Conservation (phyloP, 2,329 filamentous ascomycete species). For the Colletotrichum scovillei region DNA sequence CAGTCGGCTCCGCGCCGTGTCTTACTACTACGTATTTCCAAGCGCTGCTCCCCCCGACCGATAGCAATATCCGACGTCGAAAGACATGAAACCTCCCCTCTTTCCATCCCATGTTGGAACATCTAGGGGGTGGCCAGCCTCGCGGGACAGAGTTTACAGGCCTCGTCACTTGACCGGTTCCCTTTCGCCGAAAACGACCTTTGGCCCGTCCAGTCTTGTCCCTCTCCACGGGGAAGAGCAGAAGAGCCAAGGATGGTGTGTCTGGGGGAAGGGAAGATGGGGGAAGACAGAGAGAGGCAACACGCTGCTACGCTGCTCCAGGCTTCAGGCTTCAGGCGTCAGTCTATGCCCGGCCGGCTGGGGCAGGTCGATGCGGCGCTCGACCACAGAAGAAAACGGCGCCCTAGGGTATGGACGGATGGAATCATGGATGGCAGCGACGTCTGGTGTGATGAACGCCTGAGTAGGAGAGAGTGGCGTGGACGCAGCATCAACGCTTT, state of each 20-base stretch:
- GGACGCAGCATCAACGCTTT: slow-evolving; percentile 21
- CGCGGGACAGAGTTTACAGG: slow-evolving; percentile 25
- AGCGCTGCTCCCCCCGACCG: not conserved
- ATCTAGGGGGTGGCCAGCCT: slow-evolving; percentile 21
- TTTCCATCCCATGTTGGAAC: slow-evolving; percentile 15
- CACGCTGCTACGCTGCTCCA: not conserved
- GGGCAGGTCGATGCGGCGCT: slow-evolving; percentile 9
- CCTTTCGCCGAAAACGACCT: slow-evolving; percentile 19
- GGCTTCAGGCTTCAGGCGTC: not conserved
- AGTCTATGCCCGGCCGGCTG: not conserved
- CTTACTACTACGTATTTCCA: too few relatives aligned
- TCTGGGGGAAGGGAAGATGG: not conserved
- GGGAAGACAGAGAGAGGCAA: not conserved
- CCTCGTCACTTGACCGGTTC: slow-evolving; percentile 25
- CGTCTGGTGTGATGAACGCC: not conserved
- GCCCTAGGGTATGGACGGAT: not conserved
- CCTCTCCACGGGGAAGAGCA: not conserved
- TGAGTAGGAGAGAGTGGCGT: slow-evolving; percentile 10
- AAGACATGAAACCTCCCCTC: slow-evolving; percentile 30
- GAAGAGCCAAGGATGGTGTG: not conserved
- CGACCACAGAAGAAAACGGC: slow-evolving; percentile 4
- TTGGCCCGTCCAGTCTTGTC: not conserved
- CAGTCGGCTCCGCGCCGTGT: slow-evolving; percentile 23
- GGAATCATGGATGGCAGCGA: not conserved
- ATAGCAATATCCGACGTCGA: slow-evolving; percentile 19